Evolutionary conservation across 495 filamentous ascomycete species (phyloP).

Genomic region (Parmelia sp.): DNA sequence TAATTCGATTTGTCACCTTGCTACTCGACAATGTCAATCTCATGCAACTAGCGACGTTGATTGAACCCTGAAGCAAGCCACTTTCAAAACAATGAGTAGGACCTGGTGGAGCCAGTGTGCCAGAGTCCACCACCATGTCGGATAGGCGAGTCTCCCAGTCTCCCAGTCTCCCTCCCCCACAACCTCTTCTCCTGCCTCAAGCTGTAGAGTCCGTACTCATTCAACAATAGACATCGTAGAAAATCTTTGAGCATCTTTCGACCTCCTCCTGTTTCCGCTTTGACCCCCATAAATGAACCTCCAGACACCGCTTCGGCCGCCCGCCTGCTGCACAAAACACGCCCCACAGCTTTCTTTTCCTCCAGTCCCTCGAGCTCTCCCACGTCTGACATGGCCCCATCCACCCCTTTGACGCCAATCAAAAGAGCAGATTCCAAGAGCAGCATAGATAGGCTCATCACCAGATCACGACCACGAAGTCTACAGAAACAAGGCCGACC

Average conservation of each 20-base stretch:
- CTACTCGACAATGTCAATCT: background rate
- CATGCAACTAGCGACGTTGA: background rate
- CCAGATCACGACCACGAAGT: slow-evolving; percentile 21
- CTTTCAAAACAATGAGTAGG: slow-evolving; percentile 3
- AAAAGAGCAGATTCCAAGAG: slow-evolving; percentile 23
- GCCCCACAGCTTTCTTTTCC: slow-evolving; percentile 13
- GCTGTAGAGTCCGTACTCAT: no score
- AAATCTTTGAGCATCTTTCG: slow-evolving; percentile 29
- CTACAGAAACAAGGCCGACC: slow-evolving; percentile 43
- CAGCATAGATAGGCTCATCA: slow-evolving; percentile 22
- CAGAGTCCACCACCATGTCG: slow-evolving; percentile 10
- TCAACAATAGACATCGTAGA: slow-evolving; percentile 15
- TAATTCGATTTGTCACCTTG: no score
- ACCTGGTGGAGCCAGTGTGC: background rate
- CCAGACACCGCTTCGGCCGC: slow-evolving; percentile 14
- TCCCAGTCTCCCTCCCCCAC: no score
- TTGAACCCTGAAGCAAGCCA: background rate
- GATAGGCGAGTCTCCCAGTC: slow-evolving; percentile 5
- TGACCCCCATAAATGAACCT: slow-evolving; percentile 27
- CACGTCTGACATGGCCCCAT: slow-evolving; percentile 18
- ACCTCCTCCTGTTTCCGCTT: slow-evolving; percentile 23
- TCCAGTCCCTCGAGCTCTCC: slow-evolving; percentile 21
- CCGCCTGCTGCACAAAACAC: slow-evolving; percentile 20
- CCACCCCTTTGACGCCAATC: slow-evolving; percentile 24
- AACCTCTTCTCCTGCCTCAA: background rate